These are phyloP conservation scores for Diplodia mutila DNA, from an alignment of 2,329 filamentous ascomycete genomes.

Conservation along the genomic window DNA sequence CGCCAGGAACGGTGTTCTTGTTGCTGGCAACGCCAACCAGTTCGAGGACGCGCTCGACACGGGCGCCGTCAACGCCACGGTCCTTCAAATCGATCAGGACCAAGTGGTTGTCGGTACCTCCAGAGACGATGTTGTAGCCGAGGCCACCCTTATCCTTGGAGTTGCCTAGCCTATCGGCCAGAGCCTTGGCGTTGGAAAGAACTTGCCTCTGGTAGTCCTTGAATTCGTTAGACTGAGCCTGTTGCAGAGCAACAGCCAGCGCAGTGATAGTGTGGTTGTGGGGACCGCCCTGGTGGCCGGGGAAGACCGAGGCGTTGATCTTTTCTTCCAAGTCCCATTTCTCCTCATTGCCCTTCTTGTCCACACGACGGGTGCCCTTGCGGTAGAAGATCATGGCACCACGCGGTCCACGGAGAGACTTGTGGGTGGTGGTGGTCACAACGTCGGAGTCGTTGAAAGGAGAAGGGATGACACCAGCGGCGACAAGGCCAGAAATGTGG, in stretches of 20 bases:
- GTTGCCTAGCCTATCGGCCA: constrained; percentile 71
- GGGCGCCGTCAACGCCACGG: constrained; percentile 84
- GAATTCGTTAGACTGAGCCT: constrained; percentile 89
- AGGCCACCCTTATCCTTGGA: constrained; percentile 72
- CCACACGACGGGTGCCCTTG: constrained; percentile 88
- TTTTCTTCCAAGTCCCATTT: constrained; percentile 92
- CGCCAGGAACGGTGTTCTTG: constrained; percentile 98
- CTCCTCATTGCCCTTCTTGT: constrained; percentile 89
- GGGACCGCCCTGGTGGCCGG: constrained; percentile 95
- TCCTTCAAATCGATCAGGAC: constrained; percentile 93
- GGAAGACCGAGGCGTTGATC: constrained; percentile 99
- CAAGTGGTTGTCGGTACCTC: constrained; percentile 97
- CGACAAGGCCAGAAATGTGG: constrained; percentile 95
- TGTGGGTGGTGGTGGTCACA: constrained; percentile 98
- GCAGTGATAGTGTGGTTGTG: constrained; percentile 99
- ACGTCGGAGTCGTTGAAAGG: constrained; percentile 93
- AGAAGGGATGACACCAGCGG: constrained; percentile 88
- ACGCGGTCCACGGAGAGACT: constrained; percentile 94
- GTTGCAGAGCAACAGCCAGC: constrained; percentile 90
- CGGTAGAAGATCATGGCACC: constrained; percentile 99
- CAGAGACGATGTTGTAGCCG: constrained; percentile 91
- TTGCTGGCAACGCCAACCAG: constrained; percentile 99
- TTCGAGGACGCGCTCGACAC: constrained; percentile 94
- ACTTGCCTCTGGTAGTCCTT: constrained; percentile 92
- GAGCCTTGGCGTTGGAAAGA: constrained; percentile 87